A percentile compares a stretch with the other conserved stretches of the same genome.
These are phyloP conservation scores for Fraxinus anomala DNA, from an alignment of 257 asterid species.

Conservation along the genomic window DNA sequence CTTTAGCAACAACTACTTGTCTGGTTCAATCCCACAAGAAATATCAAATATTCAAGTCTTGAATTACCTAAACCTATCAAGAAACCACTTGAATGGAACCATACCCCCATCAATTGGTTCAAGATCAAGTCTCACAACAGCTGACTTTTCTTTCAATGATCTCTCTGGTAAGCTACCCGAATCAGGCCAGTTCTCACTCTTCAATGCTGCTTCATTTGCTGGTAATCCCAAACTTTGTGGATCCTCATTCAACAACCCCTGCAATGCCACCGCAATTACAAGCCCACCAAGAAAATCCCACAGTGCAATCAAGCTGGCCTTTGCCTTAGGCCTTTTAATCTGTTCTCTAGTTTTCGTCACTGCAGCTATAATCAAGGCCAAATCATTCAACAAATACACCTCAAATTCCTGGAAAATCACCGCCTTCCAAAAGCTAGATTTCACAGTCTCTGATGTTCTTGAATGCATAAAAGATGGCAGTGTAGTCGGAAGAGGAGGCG, in stretches of 20 bases:
- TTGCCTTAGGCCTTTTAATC: constrained; percentile 68
- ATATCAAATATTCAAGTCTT: constrained; percentile 65
- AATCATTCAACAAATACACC: constrained; percentile 60
- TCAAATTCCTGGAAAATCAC: constrained; percentile 77
- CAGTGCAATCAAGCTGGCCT: constrained; percentile 65
- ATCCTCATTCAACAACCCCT: constrained; percentile 56
- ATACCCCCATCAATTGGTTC: constrained; percentile 66
- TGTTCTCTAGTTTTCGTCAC: constrained; percentile 74
- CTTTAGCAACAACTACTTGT: constrained; percentile 69
- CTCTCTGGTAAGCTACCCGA: constrained; percentile 85
- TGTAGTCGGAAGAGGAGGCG: constrained; percentile 90
- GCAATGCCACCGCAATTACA: constrained; percentile 40
- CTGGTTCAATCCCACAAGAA: constrained; percentile 69
- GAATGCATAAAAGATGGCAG: constrained; percentile 95
- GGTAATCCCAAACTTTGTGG: constrained; percentile 89
- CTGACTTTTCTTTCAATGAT: constrained; percentile 86
- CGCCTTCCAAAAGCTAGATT: constrained; percentile 72
- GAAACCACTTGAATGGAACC: constrained; percentile 66
- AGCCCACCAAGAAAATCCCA: constrained; percentile 42
- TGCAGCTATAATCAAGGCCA: constrained; percentile 77
- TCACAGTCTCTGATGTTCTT: constrained; percentile 66
- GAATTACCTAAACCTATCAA: constrained; percentile 76
- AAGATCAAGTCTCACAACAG: constrained; percentile 83
- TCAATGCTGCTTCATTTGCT: constrained; percentile 67
- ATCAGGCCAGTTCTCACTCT: constrained; percentile 76